Base-by-base conservation (phyloP, 192 early-diverging fungal genomes). In the Coemansia sp. region DNA sequence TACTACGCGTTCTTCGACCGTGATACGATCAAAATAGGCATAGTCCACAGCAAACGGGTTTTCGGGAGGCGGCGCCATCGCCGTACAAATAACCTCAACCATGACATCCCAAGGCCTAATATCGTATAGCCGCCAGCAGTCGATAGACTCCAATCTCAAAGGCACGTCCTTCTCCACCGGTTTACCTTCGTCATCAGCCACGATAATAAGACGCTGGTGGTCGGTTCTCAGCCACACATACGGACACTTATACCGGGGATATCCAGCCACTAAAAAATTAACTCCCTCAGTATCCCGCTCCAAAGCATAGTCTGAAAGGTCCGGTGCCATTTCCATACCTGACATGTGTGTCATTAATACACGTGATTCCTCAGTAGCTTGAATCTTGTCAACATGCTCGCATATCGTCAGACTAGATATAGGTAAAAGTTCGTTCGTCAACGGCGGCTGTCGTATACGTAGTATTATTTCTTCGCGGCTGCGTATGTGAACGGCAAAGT, bases 211-310 rank as follows among this genome's bases (percentile, higher is more conserved):
- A 27, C 69, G 55, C 60, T 86, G 78, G 80, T 89, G 89, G 72
- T 90, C 84, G 24, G 89, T 88, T 2, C 89, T 81, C 43, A 89
- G 79, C 90, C 90, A 92, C 44, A 92, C 90, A 67, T 90, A 92
- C 22, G 90, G 90, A 44, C 89, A 89, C 66, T 87, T 87, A 72
- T 92, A 92, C 11, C 88, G 83, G 34, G 88, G 85, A 63, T 92
- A 92, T 44, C 89, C 90, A 53, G 89, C 89, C 44, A 92, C 76
- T 29, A 92, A 62, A 58, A 92, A 92, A 22, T 87, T 87, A 5
- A 88, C 82, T 5, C 83, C 81, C 24, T 74, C 61, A 20, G 77
- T 60, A 66, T 92, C 90, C 62, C 44, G 41, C 50, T 69, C 75
- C 24, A 82, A 55, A 5, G 72, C 61, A 5, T 40, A 6, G 53